Conservation (phyloP, 2,329 filamentous ascomycete genomes). For the Ophiostoma quercus region DNA sequence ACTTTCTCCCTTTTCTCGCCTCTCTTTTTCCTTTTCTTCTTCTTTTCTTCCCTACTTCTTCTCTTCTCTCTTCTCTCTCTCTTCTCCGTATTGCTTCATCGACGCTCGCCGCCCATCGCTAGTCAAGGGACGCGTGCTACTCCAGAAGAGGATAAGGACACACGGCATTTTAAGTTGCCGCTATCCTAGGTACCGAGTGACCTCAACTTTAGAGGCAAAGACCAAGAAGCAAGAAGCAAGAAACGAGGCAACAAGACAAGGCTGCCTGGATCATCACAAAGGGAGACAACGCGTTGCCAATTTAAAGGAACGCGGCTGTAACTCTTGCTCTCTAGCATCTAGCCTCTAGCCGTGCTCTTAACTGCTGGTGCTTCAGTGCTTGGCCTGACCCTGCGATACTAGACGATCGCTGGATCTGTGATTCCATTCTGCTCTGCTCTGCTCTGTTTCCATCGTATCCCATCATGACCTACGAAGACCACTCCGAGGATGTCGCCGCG, state of each 20-base stretch:
- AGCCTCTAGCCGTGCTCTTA: background rate
- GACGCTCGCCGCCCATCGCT: background rate
- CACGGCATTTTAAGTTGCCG: background rate
- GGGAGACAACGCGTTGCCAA: constrained; percentile 12
- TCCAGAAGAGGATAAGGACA: constrained; percentile 3
- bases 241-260: background rate
- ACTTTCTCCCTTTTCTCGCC: background rate
- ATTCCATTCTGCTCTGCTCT: background rate
- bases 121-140: constrained; percentile 9
- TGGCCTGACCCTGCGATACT: background rate
- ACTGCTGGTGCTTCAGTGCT: background rate
- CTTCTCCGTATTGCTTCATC: constrained; percentile 9
- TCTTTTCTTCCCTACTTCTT: background rate
- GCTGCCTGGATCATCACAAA: background rate
- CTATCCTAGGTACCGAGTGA: constrained; percentile 2
- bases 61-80: background rate
- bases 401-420: background rate
- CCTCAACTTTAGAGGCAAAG: background rate
- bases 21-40: background rate
- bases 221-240: background rate
- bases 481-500: constrained; percentile 79
- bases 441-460: background rate
- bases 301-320: constrained; percentile 14
- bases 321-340: background rate
- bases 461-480: constrained; percentile 47